Base-by-base conservation (phyloP, 345 rosid species). In the Nasturtium officinale region DNA sequence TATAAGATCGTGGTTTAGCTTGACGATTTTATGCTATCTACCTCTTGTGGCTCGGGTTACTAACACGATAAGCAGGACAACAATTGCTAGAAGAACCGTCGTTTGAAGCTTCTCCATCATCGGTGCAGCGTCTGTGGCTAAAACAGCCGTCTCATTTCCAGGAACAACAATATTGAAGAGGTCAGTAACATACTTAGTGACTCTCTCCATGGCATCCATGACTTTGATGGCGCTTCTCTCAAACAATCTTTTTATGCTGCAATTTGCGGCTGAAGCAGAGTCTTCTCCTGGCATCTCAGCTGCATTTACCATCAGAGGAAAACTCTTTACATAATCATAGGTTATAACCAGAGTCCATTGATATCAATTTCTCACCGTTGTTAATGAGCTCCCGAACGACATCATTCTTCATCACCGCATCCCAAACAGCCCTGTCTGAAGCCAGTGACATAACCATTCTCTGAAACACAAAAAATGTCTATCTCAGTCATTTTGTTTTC, bases 361-460 rank as follows among this genome's bases (percentile, higher is more conserved):
- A 21, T 60, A 33, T 18, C 12, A 38, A 10, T 7, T 26, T 26
- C 55, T 63, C 42, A 77, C 76, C 68, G 15, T 58, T 57, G 25
- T 38, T 65, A 30, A 77, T 82, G 33, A 94, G 89, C 81, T 91
- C 90, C 20, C 78, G 86, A 38, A 94, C 98, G 9, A 61, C 91
- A 26, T 85, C 86, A 76, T 94, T 89, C 46, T 78, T 89, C 82
- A 89, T 72, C 74, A 94, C 95, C 32, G 97, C 98, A 79, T 87
- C 81, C 96, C 97, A 91, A 16, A 94, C 96, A 78, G 89, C 87
- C 73, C 45, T 80, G 59, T 94, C 98, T 6, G 97, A 88, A 55
- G 96, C 81, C 69, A 94, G 61, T 3, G 98, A 89, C 69, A 84
- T 38, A 28, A 94, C 98, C 96, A 89, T 94, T 35, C 74, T 78